Conservation (phyloP, 495 filamentous ascomycete genomes). For the Ascodesmis nigricans region DNA sequence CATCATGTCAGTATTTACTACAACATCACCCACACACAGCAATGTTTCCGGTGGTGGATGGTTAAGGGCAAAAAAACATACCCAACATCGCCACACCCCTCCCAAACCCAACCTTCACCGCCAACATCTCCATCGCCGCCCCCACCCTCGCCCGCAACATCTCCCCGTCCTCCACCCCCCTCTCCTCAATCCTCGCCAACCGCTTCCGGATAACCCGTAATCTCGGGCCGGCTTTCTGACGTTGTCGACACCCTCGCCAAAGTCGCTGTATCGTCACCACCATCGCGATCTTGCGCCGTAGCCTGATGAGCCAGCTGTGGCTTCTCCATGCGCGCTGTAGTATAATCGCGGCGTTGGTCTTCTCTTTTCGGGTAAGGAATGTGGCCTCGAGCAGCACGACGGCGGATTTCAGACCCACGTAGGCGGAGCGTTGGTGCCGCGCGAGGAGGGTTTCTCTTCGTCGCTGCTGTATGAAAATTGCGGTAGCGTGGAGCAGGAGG, state of each 20-base stretch:
- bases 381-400: too few relatives aligned
- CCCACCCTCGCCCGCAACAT: slow-evolving; percentile 7
- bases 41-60: not conserved
- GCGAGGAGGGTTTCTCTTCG: slow-evolving; percentile 1
- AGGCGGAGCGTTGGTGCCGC: not conserved
- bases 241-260: slow-evolving; percentile 24
- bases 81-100: slow-evolving; percentile 15
- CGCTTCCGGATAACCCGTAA: slow-evolving; percentile 15
- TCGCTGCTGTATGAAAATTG: slow-evolving; percentile 2
- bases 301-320: slow-evolving; percentile 15
- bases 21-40: not conserved
- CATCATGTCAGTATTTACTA: not conserved
- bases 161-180: slow-evolving; percentile 7
- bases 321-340: slow-evolving; percentile 26
- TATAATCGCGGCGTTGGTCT: slow-evolving; percentile 12
- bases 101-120: slow-evolving; percentile 12
- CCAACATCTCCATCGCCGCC: slow-evolving; percentile 11
- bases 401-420: not conserved
- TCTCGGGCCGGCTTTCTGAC: slow-evolving; percentile 13
- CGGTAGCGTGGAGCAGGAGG: not conserved
- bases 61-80: slow-evolving; percentile 6
- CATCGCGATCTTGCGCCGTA: slow-evolving; percentile 12
- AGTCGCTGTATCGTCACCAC: slow-evolving; percentile 20
- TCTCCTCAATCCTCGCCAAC: slow-evolving; percentile 6
- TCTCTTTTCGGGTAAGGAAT: too few relatives aligned